These are phyloP conservation scores for Liquidambar formosana DNA, from an alignment of 164 flowering plant species.

Conservation along the genomic window DNA sequence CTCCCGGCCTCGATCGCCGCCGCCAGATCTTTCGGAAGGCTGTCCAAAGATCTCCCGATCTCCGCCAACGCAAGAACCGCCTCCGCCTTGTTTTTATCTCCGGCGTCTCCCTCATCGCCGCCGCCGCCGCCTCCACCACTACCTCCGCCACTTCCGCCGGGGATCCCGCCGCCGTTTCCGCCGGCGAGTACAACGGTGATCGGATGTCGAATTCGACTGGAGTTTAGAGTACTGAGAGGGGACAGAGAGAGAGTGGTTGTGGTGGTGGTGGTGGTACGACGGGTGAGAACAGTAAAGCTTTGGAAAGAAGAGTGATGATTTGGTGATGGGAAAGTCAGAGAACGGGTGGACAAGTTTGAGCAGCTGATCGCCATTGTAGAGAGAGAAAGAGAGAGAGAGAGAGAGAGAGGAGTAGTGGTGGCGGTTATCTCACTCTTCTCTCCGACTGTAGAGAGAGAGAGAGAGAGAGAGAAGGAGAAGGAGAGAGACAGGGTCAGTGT, in stretches of 20 bases:
- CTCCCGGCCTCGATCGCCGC: slow-evolving; percentile 54
- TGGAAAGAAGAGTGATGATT: neutral
- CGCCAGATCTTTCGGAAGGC: slow-evolving; percentile 47
- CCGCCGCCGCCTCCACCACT: slow-evolving; percentile 34
- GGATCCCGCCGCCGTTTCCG: slow-evolving; percentile 19
- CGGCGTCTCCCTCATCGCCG: slow-evolving; percentile 34
- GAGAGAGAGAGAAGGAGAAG: neutral
- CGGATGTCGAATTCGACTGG: neutral
- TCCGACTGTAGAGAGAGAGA: neutral
- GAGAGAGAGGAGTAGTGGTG: neutral
- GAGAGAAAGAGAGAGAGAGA: neutral
- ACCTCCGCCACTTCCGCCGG: slow-evolving; percentile 15
- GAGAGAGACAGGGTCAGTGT: neutral
- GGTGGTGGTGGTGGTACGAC: slow-evolving; percentile 7
- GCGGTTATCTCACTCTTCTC: neutral
- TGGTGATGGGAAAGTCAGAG: slow-evolving; percentile 14
- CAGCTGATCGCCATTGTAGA: slow-evolving; percentile 17
- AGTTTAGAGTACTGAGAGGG: neutral
- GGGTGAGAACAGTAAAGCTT: slow-evolving; percentile 2
- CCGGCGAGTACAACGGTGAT: slow-evolving; percentile 15
- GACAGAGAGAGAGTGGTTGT: neutral
- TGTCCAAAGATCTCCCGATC: slow-evolving; percentile 38
- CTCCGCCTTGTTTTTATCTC: slow-evolving; percentile 52
- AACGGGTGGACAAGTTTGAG: slow-evolving; percentile 10
- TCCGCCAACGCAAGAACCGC: slow-evolving; percentile 58